Conservation (phyloP, 352 stramenopile genomes). For the Globisporangium parvum region DNA sequence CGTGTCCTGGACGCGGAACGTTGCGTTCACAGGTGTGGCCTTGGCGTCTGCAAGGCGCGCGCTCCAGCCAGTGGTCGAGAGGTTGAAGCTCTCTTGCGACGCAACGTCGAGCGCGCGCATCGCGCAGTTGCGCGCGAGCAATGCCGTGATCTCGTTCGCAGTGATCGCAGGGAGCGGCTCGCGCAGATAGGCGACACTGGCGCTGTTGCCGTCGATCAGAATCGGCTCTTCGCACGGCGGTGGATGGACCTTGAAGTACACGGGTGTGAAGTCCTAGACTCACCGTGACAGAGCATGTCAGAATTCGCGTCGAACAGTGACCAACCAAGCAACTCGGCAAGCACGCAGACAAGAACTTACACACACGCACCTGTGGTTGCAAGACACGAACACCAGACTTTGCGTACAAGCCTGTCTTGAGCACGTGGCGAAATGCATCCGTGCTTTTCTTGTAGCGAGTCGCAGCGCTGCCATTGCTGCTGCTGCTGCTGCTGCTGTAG, state of each 20-base stretch:
- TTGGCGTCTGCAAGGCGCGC: constrained; percentile 10
- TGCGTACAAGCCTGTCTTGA: constrained; percentile 30
- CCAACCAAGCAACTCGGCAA: background rate
- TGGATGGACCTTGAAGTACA: constrained; percentile 25
- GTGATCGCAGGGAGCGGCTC: constrained; percentile 36
- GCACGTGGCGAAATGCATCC: constrained; percentile 31
- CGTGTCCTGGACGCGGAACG: constrained; percentile 47
- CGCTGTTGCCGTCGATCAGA: constrained; percentile 9
- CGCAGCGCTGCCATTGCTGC: background rate
- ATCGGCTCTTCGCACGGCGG: constrained; percentile 13
- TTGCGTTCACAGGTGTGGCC: constrained; percentile 34
- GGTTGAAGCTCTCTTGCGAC: constrained; percentile 17
- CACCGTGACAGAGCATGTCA: background rate
- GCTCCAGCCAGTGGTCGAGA: constrained; percentile 14
- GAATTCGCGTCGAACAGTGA: background rate
- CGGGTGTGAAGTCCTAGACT: constrained; percentile 18
- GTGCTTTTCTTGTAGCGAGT: constrained; percentile 31
- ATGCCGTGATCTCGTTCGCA: constrained; percentile 9
- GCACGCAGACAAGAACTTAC: background rate
- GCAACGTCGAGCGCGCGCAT: constrained; percentile 17
- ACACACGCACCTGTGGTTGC: constrained; percentile 14
- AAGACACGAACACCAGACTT: constrained; percentile 30
- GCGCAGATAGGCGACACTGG: constrained; percentile 22
- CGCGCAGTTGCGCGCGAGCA: constrained; percentile 13
- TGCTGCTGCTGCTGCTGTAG: constrained; percentile 7